Conservation (phyloP, 2,329 filamentous ascomycete genomes). For the Botrytis byssoidea region DNA sequence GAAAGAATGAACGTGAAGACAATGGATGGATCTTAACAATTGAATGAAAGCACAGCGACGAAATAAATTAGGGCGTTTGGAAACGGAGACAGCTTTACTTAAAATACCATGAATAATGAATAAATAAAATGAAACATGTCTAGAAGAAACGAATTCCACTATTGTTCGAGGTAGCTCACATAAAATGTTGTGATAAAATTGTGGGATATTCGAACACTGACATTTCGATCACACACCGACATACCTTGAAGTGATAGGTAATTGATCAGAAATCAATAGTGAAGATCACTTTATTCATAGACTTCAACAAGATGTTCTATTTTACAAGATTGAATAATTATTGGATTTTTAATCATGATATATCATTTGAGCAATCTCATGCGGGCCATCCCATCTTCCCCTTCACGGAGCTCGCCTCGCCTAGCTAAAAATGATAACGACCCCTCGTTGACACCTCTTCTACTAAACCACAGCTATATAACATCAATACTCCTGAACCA, state of each 20-base stretch:
- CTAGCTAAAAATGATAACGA: neutral
- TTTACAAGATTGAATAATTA: neutral
- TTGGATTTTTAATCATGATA: neutral
- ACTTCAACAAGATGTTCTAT: neutral
- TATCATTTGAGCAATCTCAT: neutral
- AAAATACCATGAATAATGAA: neutral
- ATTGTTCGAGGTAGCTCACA: neutral
- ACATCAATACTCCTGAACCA: neutral
- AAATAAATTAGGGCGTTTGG: neutral
- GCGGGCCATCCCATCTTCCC: neutral
- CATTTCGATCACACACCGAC: neutral
- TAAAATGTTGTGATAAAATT: neutral
- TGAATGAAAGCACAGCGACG: conserved; percentile 32
- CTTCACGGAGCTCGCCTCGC: conserved; percentile 9
- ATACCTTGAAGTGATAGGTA: neutral
- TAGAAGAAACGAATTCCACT: neutral
- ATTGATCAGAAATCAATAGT: neutral
- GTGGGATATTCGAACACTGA: neutral
- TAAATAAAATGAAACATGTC: neutral
- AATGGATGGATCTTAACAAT: conserved; percentile 66
- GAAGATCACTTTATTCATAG: neutral
- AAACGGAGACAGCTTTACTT: neutral
- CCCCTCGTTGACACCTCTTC: neutral
- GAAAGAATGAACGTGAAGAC: conserved; percentile 51
- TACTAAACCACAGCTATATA: neutral